phyloP scores from a whole-genome alignment of 2,329 filamentous ascomycete genomes.

The Ceratocystiopsis brevicomis region DNA sequence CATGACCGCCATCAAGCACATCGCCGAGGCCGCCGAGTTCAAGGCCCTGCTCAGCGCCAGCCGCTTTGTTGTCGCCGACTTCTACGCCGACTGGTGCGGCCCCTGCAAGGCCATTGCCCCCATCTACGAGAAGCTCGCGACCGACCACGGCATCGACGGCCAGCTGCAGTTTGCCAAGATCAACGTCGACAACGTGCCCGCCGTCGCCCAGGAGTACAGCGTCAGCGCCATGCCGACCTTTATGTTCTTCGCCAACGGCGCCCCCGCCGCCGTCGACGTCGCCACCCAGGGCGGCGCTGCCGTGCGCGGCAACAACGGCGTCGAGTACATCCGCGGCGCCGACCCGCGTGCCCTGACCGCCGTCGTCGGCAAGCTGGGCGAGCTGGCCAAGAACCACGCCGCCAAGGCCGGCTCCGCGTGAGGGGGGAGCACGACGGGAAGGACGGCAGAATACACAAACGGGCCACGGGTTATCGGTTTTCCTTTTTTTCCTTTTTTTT shows the following conservation, averaged over 20 bases:
- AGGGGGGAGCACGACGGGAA: too few relatives aligned
- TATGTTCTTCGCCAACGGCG: constrained; percentile 37
- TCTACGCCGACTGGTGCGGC: constrained; percentile 40
- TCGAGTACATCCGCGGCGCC: constrained; percentile 10
- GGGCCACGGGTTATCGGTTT: too few relatives aligned
- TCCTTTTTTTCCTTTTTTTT: too few relatives aligned
- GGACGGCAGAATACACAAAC: too few relatives aligned
- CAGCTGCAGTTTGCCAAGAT: constrained; percentile 37
- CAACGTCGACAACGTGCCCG: constrained; percentile 35
- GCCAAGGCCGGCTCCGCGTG: neutral
- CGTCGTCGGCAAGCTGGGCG: constrained; percentile 8
- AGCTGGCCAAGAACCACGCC: constrained; percentile 8
- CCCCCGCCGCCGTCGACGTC: constrained; percentile 19
- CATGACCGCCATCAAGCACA: constrained; percentile 15
- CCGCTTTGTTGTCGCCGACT: constrained; percentile 35
- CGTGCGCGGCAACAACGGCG: constrained; percentile 2
- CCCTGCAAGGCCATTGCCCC: constrained; percentile 43
- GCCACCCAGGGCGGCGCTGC: constrained; percentile 3
- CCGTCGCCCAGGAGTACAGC: constrained; percentile 28
- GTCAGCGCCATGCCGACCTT: constrained; percentile 41
- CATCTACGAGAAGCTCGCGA: constrained; percentile 29
- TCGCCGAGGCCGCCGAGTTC: constrained; percentile 27
- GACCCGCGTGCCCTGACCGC: constrained; percentile 11
- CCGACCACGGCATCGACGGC: constrained; percentile 19
- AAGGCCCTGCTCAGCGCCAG: constrained; percentile 26